These are phyloP conservation scores for Cucumis sativus DNA, from an alignment of 306 rosid species.

Conservation along the genomic window Cucumber_9930_V3 NC_026661.2:17953001-17953500, in stretches of 20 bases:
- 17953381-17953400: neutral
- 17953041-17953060: constrained; percentile 78
- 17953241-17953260: neutral
- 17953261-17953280: neutral
- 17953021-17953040: constrained; percentile 38
- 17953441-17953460: neutral
- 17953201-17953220: neutral
- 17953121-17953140: neutral
- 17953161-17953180: neutral
- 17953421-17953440: neutral
- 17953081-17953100: constrained; percentile 30
- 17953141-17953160: neutral
- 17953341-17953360: neutral
- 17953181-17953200: neutral
- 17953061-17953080: constrained; percentile 88
- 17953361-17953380: neutral
- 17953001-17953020: constrained; percentile 41
- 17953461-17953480: neutral
- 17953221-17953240: neutral
- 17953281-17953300: neutral
- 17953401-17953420: neutral
- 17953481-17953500: neutral
- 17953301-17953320: neutral
- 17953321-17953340: neutral
- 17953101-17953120: neutral